phyloP scores from a whole-genome alignment of 2,329 filamentous ascomycete genomes.

The Bipolaris oryzae region DNA sequence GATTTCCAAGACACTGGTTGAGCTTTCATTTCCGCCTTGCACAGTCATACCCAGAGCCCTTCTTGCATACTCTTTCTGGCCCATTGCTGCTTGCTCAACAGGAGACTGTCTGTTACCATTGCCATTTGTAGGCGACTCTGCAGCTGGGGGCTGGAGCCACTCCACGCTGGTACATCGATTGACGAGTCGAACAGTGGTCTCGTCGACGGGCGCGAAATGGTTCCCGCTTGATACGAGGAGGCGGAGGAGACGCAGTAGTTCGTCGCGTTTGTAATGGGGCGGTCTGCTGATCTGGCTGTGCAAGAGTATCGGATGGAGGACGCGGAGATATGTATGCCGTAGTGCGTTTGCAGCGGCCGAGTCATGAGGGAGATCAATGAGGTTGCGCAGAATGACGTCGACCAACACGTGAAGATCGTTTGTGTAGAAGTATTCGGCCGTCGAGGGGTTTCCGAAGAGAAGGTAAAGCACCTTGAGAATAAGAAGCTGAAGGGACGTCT shows the following conservation, averaged over 20 bases:
- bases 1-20: conserved; percentile 49
- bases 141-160: conserved; percentile 60
- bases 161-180: conserved; percentile 74
- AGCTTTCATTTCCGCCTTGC: conserved; percentile 43
- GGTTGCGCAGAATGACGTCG: conserved; percentile 93
- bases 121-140: conserved; percentile 29
- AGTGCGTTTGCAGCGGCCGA: conserved; percentile 60
- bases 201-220: conserved; percentile 81
- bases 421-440: conserved; percentile 98
- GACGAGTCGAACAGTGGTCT: conserved; percentile 78
- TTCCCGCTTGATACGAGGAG: conserved; percentile 69
- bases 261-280: conserved; percentile 88
- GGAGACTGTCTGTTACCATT: conserved; percentile 31
- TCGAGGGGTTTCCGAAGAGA: conserved; percentile 87
- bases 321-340: conserved; percentile 91
- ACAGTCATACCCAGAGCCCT: conserved; percentile 50
- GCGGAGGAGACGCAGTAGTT: conserved; percentile 76
- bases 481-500: conserved; percentile 92
- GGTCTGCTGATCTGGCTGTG: conserved; percentile 88
- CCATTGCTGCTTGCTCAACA: conserved; percentile 30
- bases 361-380: conserved; percentile 93
- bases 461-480: conserved; percentile 96
- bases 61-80: conserved; percentile 47
- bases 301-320: conserved; percentile 85
- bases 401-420: conserved; percentile 94